Base-by-base conservation (phyloP, 306 rosid genomes). In the Lagenaria siceraria region DNA sequence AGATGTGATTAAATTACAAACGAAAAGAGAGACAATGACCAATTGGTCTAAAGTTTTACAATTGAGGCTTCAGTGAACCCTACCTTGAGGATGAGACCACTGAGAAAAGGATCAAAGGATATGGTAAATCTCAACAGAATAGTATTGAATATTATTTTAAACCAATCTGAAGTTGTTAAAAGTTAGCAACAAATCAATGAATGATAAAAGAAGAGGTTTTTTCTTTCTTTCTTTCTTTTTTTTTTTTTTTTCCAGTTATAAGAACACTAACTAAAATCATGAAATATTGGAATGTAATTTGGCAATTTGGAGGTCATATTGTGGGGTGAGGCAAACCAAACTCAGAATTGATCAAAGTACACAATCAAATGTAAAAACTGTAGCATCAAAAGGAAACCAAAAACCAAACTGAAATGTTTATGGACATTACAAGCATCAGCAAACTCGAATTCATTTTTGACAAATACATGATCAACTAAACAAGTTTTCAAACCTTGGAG, bases 401-500 rank as follows among this genome's bases (percentile, higher is more conserved):
- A 15, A 22, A 42, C 35, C 54, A 40, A 24, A 71, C 58, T 43
- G 3, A 4, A 40, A 43, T 24, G 24, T 70, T 31, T 46, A 15
- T 70, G 38, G 58, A 70, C 36, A 46, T 70, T 25, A 70, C 35
- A 70, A 70, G 22, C 33, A 71, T 24, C 8, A 48, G 76, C 58
- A 54, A 31, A 35, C 51, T 53, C 65, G n/a, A 46, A 51, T 53
- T 52, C 27, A 74, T 74, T 53, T 46, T 54, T n/a, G 43, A 70
- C 14, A 46, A 14, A 18, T 7, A 5, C 36, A 70, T 66, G n/a
- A 70, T 27, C 38, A 13, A 13, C 76, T 46, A 70, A 70, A 46
- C 76, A 24, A 25, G 38, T 46, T 18, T 58, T 81, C 71, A 87
- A 21, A 90, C 88, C 86, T 90, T 92, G 78, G 92, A 83, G 25